These are phyloP conservation scores for Bryoglossum gracile DNA, from an alignment of 495 filamentous ascomycete species.

Conservation along the genomic window DNA sequence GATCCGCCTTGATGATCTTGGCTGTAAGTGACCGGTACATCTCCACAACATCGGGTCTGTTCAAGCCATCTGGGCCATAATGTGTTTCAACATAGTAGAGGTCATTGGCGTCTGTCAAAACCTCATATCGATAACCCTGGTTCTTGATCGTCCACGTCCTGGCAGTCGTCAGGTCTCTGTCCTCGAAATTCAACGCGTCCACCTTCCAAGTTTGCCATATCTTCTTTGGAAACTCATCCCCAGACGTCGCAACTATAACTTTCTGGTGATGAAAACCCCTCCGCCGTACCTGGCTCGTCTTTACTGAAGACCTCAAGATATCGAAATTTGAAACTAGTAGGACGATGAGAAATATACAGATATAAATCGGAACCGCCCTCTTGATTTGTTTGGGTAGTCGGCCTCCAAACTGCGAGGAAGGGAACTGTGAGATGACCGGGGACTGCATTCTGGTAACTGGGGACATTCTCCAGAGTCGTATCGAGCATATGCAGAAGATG, in stretches of 20 bases:
- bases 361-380: not conserved
- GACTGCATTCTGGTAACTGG: no score
- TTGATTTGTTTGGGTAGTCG: no score
- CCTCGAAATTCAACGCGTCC: conserved; percentile 48
- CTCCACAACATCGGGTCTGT: conserved; percentile 53
- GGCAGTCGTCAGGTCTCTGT: conserved; percentile 44
- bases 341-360: not conserved
- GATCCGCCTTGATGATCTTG: conserved; percentile 49
- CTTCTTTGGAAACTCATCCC: conserved; percentile 38
- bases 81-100: conserved; percentile 51
- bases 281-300: not conserved
- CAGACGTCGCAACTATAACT: not conserved
- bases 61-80: conserved; percentile 50
- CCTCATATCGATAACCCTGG: conserved; percentile 53
- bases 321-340: not conserved
- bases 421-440: no score
- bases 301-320: not conserved
- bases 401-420: no score
- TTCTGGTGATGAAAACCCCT: not conserved
- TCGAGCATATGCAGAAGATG: no score
- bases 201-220: conserved; percentile 68
- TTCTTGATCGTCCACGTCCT: conserved; percentile 53
- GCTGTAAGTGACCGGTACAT: conserved; percentile 49
- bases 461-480: no score
- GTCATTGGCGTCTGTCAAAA: conserved; percentile 56